phyloP scores from a whole-genome alignment of 805 yeast species.

The Blastobotrys muscicola region DNA sequence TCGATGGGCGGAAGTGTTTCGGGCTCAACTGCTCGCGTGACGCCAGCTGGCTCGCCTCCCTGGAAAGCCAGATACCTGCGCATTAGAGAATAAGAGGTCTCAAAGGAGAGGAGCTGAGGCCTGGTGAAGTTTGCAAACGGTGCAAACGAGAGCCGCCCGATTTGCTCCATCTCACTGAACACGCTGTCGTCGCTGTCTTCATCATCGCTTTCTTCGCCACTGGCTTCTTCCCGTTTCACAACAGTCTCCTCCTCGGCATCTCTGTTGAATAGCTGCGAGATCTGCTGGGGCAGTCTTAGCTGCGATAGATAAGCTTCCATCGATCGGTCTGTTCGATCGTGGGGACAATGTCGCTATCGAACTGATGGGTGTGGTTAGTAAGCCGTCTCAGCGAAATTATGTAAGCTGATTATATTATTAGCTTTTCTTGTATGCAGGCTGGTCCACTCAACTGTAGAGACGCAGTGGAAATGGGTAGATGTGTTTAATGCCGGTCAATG shows the following conservation, averaged over 20 bases:
- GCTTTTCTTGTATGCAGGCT: too few relatives aligned
- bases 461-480: too few relatives aligned
- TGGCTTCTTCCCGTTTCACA: conserved; percentile 2
- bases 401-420: too few relatives aligned
- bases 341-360: too few relatives aligned
- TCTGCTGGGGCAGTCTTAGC: too few relatives aligned
- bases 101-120: conserved; percentile 3
- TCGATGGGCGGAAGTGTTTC: conserved; percentile 40
- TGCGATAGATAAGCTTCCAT: too few relatives aligned
- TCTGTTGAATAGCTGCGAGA: too few relatives aligned
- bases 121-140: conserved; percentile 2
- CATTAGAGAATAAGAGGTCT: not conserved
- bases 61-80: conserved; percentile 7
- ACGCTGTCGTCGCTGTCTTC: conserved; percentile 31
- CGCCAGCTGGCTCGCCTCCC: conserved; percentile 47
- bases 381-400: too few relatives aligned
- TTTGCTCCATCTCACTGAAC: conserved; percentile 28
- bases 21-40: conserved; percentile 39
- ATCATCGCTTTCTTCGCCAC: conserved; percentile 24
- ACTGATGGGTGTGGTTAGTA: too few relatives aligned
- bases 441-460: too few relatives aligned
- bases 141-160: conserved; percentile 14
- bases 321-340: too few relatives aligned
- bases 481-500: too few relatives aligned
- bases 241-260: not conserved